A percentile compares a stretch with the other conserved stretches of the same genome.
phyloP scores from a whole-genome alignment of 2,329 filamentous ascomycete genomes.

The Pyricularia grisea region DNA sequence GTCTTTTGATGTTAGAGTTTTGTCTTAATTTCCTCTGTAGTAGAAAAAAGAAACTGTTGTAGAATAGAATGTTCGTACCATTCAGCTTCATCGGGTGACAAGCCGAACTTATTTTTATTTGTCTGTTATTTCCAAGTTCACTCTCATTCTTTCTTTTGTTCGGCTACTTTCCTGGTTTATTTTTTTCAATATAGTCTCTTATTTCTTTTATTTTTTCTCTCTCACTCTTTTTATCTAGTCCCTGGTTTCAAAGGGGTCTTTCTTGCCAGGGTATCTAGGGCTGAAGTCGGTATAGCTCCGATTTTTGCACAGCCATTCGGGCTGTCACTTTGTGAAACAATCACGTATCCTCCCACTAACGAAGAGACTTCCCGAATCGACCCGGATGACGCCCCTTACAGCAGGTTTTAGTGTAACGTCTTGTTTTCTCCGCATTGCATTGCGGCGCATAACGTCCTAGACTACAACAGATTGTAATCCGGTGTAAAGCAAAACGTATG shows the following conservation, averaged over 20 bases:
- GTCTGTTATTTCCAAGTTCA: neutral
- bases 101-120: neutral
- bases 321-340: neutral
- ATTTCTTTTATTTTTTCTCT: neutral
- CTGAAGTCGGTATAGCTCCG: neutral
- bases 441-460: neutral
- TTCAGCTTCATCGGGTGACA: neutral
- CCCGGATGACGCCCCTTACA: neutral
- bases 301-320: neutral
- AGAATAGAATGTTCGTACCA: neutral
- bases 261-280: neutral
- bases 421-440: neutral
- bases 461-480: neutral
- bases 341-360: neutral
- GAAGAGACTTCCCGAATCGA: no score
- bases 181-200: no score
- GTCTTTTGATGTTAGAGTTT: neutral
- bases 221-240: no score
- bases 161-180: neutral
- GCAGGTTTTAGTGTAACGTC: neutral
- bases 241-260: neutral
- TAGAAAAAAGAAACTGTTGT: neutral
- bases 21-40: neutral
- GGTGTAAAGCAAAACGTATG: neutral
- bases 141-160: neutral